Percentiles rank a stretch among this genome's conserved stretches.
Conservation (phyloP, 2,329 filamentous ascomycete species). For the Diaporthe amygdali region DNA sequence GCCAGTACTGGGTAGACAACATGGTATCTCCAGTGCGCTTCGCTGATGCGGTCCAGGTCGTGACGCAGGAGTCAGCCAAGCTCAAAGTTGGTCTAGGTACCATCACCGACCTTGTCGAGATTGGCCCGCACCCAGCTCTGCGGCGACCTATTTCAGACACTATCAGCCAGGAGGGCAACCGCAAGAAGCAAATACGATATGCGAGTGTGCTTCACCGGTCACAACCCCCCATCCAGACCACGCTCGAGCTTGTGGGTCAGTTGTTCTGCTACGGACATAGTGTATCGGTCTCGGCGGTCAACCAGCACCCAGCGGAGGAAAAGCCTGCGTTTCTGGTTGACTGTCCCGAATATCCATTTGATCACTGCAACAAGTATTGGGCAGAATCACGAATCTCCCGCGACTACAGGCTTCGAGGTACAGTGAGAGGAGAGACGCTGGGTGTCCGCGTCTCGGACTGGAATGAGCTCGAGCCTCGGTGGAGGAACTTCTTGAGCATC, state of each 20-base stretch:
- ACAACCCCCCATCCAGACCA: slow-evolving; percentile 28
- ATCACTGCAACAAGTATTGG: slow-evolving; percentile 40
- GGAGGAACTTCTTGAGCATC: slow-evolving; percentile 46
- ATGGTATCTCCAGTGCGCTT: slow-evolving; percentile 37
- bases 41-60: slow-evolving; percentile 22
- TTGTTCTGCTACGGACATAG: slow-evolving; percentile 33
- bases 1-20: slow-evolving; percentile 38
- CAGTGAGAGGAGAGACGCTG: slow-evolving; percentile 4
- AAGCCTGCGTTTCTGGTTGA: slow-evolving; percentile 28
- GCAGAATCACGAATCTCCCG: slow-evolving; percentile 35
- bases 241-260: slow-evolving; percentile 31
- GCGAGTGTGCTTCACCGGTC: slow-evolving; percentile 26
- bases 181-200: slow-evolving; percentile 28
- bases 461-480: slow-evolving; percentile 37
- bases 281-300: slow-evolving; percentile 31
- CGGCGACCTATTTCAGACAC: slow-evolving; percentile 31
- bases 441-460: slow-evolving; percentile 26
- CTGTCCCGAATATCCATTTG: slow-evolving; percentile 37
- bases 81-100: slow-evolving; percentile 1
- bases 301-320: slow-evolving; percentile 33
- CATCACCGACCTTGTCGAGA: slow-evolving; percentile 27
- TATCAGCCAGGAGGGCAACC: slow-evolving; percentile 5
- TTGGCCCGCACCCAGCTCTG: slow-evolving; percentile 35
- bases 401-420: slow-evolving; percentile 32
- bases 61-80: slow-evolving; percentile 27